Conservation (phyloP, 352 stramenopile genomes). For the Phytophthora podocarpi region DNA sequence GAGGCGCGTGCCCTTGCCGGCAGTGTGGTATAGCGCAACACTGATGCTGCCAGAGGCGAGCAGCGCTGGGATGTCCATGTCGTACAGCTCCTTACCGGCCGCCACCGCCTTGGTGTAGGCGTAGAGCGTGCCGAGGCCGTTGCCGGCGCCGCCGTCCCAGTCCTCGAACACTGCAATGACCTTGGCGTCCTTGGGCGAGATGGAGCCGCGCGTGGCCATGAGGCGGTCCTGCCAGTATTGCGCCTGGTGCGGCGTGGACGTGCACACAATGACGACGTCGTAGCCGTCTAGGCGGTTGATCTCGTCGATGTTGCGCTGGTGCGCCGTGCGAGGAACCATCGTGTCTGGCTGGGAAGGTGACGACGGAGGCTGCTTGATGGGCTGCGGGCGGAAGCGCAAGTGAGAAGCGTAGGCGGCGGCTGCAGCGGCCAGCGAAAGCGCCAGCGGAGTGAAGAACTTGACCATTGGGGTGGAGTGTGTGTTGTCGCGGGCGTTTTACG, state of each 20-base stretch:
- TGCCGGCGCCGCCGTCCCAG: conserved; percentile 96
- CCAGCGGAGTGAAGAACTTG: conserved; percentile 40
- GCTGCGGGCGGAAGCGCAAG: conserved; percentile 35
- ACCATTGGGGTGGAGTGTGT: conserved; percentile 27
- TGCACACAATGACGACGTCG: conserved; percentile 98
- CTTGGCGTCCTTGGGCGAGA: conserved; percentile 87
- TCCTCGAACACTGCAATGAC: conserved; percentile 97
- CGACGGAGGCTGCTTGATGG: conserved; percentile 9
- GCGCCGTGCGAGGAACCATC: conserved; percentile 39
- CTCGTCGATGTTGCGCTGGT: conserved; percentile 85
- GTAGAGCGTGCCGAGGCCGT: conserved; percentile 96
- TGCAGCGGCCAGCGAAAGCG: conserved; percentile 36
- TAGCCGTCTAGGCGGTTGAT: conserved; percentile 92
- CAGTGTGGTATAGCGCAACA: conserved; percentile 97
- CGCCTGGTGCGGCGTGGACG: conserved; percentile 95
- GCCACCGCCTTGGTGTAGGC: conserved; percentile 94
- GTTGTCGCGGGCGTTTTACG: conserved; percentile 22
- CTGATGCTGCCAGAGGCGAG: conserved; percentile 84
- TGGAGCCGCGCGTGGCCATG: conserved; percentile 78
- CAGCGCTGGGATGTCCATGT: conserved; percentile 83
- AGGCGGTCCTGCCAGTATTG: conserved; percentile 97
- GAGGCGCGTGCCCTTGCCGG: conserved; percentile 97
- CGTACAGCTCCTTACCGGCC: conserved; percentile 87
- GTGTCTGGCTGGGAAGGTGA: conserved; percentile 5
- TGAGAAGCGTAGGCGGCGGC: conserved; percentile 36